Evolutionary conservation across 179 eudicot genomes (phyloP), one percentile per base, ranked within the genome.

Genomic region (Spinacia oleracea): DNA sequence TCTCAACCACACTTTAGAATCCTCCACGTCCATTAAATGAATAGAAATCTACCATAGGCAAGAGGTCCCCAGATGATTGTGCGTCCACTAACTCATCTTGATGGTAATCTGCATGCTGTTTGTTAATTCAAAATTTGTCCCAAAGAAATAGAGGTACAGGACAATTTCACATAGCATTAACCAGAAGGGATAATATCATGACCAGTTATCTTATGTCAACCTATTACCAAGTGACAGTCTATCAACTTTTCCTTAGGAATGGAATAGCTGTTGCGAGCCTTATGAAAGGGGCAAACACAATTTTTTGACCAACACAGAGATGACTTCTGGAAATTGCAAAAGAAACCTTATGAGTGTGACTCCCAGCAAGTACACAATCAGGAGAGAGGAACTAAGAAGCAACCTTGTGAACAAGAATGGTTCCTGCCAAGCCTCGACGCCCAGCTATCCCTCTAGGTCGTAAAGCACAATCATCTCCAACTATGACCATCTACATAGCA

Each of bases 361-460:
- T 40, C 15, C 51, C 40, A 74, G 63, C 63, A 56, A 66, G 31
- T 42, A 27, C 6, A 72, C 23, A 73, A 64, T 10, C 55, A 62
- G 56, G 70, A 68, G 48, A 77, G 55, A 34, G 51, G 62, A 66
- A 73, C 35, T 43, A 55, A 67, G 77, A 71, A 53, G 51, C 70
- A 79, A 95, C 98, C 97, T 95, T 95, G 78, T 93, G 93, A 78
- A 95, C 96, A 79, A 93, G 88, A 86, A 95, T 82, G 11, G 98
- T 93, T 81, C 98, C 99, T 65, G 99, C 98, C 88, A 96, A 90
- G 78, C 99, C 99, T 89, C 99, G 87, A 78, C 98, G 89, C 50
- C 99, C 99, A 82, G 97, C 92, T 72, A 96, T 93, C 81, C 99
- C 99, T 83, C 94, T 84, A 67, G 98, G 97, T 80, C 97, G 96